Evolutionary conservation across 352 stramenopile species (phyloP).

Genomic region (Pythium periplocum): DNA sequence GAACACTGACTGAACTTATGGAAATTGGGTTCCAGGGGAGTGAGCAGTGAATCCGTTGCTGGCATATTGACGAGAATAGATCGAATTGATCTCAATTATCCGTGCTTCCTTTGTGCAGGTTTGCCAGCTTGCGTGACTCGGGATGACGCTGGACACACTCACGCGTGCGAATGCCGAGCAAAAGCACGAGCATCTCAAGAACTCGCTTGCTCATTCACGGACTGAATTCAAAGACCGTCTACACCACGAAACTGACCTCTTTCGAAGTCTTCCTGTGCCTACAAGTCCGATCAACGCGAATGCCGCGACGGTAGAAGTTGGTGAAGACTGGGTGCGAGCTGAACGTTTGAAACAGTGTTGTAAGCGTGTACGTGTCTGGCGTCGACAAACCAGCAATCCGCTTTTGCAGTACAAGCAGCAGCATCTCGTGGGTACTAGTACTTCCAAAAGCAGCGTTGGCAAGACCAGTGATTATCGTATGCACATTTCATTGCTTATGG

Average conservation of each 20-base stretch:
- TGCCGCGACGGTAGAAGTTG: neutral
- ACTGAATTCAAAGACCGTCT: slow-evolving; percentile 49
- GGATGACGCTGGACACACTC: slow-evolving; percentile 65
- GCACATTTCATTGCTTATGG: slow-evolving; percentile 60
- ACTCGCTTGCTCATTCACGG: slow-evolving; percentile 39
- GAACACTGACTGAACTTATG: slow-evolving; percentile 13
- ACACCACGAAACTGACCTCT: slow-evolving; percentile 37
- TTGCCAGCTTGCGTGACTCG: slow-evolving; percentile 1
- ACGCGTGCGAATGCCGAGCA: slow-evolving; percentile 50
- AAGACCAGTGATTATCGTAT: slow-evolving; percentile 69
- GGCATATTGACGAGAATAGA: too few relatives aligned
- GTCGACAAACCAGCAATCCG: slow-evolving; percentile 53
- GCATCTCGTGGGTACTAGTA: slow-evolving; percentile 14
- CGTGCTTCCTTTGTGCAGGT: neutral
- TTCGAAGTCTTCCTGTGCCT: slow-evolving; percentile 26
- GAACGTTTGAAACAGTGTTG: slow-evolving; percentile 65
- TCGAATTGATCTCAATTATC: too few relatives aligned
- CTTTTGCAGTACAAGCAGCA: slow-evolving; percentile 58
- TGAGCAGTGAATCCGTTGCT: too few relatives aligned
- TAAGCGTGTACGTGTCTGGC: slow-evolving; percentile 72
- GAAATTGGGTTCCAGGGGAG: slow-evolving; percentile 23
- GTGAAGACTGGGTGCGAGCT: slow-evolving; percentile 38
- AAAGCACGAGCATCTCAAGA: slow-evolving; percentile 49
- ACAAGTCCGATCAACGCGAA: neutral
- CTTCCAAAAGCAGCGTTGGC: neutral